A percentile compares a stretch with the other conserved stretches of the same genome.
phyloP scores from a whole-genome alignment of 305 asterid genomes.

The Solanum hybrid region DNA sequence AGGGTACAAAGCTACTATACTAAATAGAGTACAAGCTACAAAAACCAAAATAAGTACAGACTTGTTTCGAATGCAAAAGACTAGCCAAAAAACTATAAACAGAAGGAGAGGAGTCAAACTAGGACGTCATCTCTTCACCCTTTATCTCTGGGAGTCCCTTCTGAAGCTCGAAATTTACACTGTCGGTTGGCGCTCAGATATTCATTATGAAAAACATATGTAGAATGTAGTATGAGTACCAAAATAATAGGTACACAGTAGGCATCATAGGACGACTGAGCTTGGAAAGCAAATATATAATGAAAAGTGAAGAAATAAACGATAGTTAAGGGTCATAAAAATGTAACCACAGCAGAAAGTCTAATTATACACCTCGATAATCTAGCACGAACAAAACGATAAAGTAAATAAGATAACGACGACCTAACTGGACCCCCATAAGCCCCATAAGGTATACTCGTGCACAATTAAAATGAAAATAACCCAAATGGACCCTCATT shows the following conservation, averaged over 20 bases:
- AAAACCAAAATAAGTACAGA: not conserved
- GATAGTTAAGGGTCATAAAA: not conserved
- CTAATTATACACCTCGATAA: not conserved
- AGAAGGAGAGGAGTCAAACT: not conserved
- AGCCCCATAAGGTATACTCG: not conserved
- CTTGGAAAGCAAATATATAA: not conserved
- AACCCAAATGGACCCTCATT: not conserved
- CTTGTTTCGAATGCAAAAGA: not conserved
- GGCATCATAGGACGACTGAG: not conserved
- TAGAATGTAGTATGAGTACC: not conserved
- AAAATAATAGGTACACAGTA: not conserved
- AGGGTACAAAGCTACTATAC: not conserved
- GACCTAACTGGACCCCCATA: not conserved
- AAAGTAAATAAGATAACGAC: not conserved
- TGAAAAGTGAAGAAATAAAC: not conserved
- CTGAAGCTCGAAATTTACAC: not conserved
- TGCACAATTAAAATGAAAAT: not conserved
- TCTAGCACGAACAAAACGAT: not conserved
- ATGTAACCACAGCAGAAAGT: too few relatives aligned
- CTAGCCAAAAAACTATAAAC: not conserved
- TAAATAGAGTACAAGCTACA: not conserved
- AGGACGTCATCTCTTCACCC: not conserved
- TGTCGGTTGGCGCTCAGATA: not conserved
- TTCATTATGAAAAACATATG: not conserved
- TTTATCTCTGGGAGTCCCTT: not conserved